Percentiles rank a stretch among this genome's conserved stretches.
Evolutionary conservation across 495 filamentous ascomycete species (phyloP).

Genomic region (Pyronema domesticum): DNA sequence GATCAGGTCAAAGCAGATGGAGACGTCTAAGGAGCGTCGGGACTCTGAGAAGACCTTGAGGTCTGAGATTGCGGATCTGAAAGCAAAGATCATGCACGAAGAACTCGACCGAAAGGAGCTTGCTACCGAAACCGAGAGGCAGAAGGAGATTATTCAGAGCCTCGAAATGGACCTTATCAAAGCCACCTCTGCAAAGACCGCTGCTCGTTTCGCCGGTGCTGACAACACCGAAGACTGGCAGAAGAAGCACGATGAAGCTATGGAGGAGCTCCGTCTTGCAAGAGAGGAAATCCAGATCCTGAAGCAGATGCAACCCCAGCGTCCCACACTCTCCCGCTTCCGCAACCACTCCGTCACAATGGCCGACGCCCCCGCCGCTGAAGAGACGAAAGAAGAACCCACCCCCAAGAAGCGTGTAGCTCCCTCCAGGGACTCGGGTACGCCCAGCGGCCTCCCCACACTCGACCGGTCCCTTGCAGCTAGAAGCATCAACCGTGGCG

Average conservation of each 20-base stretch:
- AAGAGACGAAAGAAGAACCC: neutral
- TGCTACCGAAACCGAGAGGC: slow-evolving; percentile 42
- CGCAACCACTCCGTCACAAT: neutral
- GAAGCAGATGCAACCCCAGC: slow-evolving; percentile 33
- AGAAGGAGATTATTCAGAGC: slow-evolving; percentile 38
- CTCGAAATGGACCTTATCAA: slow-evolving; percentile 29
- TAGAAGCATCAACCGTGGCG: slow-evolving; percentile 6
- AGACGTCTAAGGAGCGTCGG: slow-evolving; percentile 33
- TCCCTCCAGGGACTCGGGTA: neutral
- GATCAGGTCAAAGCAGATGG: slow-evolving; percentile 29
- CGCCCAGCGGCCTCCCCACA: slow-evolving; percentile 17
- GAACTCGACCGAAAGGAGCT: slow-evolving; percentile 44
- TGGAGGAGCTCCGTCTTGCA: slow-evolving; percentile 32
- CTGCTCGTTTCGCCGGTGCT: neutral
- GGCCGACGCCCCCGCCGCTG: neutral
- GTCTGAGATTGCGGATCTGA: slow-evolving; percentile 43
- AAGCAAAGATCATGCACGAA: slow-evolving; percentile 34
- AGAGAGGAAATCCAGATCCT: slow-evolving; percentile 38
- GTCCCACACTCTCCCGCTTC: slow-evolving; percentile 10
- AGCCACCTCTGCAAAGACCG: slow-evolving; percentile 9
- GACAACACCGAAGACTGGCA: slow-evolving; percentile 17
- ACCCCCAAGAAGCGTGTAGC: neutral
- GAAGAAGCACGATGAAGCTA: slow-evolving; percentile 15
- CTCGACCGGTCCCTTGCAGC: slow-evolving; percentile 12
- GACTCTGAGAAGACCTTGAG: slow-evolving; percentile 36